Evolutionary conservation across 495 filamentous ascomycete genomes (phyloP).

Genomic region (Hamigera avellanea): DNA sequence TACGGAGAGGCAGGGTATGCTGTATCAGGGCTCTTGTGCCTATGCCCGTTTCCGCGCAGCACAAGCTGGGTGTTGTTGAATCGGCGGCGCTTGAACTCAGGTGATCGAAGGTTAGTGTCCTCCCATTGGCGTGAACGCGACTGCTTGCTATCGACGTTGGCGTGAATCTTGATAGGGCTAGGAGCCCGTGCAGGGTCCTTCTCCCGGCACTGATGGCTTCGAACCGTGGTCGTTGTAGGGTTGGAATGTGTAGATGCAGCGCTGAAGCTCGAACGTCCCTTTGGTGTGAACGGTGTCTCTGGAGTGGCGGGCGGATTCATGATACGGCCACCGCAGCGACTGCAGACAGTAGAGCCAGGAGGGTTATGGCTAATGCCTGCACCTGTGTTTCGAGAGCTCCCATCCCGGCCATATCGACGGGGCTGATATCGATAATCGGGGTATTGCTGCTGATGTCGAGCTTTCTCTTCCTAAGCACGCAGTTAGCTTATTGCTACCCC

Average conservation of each 20-base stretch:
- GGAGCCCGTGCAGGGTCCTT: conserved; percentile 10
- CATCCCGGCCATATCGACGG: conserved; percentile 56
- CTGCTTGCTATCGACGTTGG: conserved; percentile 8
- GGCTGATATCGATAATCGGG: conserved; percentile 93
- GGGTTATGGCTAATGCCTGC: conserved; percentile 30
- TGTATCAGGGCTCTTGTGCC: conserved; percentile 24
- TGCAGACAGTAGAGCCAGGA: conserved; percentile 27
- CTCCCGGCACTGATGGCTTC: conserved; percentile 13
- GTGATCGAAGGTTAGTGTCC: conserved; percentile 18
- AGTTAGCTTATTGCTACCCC: no score
- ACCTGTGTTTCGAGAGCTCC: conserved; percentile 14
- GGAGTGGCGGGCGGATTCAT: conserved; percentile 37
- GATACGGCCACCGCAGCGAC: conserved; percentile 30
- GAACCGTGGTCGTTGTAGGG: conserved; percentile 7
- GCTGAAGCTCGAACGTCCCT: conserved; percentile 8
- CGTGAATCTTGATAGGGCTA: conserved; percentile 14
- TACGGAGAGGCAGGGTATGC: conserved; percentile 23
- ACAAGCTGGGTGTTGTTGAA: conserved; percentile 26
- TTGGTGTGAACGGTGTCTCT: conserved; percentile 25
- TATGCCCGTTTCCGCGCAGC: conserved; percentile 17
- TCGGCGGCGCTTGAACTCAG: conserved; percentile 48
- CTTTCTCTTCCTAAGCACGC: conserved; percentile 68
- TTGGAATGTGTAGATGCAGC: conserved; percentile 8
- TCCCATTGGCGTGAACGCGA: conserved; percentile 18
- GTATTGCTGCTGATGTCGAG: conserved; percentile 79